These are phyloP conservation scores for Colletotrichum sp. DNA, from an alignment of 2,329 filamentous ascomycete species.

Conservation along the genomic window DNA sequence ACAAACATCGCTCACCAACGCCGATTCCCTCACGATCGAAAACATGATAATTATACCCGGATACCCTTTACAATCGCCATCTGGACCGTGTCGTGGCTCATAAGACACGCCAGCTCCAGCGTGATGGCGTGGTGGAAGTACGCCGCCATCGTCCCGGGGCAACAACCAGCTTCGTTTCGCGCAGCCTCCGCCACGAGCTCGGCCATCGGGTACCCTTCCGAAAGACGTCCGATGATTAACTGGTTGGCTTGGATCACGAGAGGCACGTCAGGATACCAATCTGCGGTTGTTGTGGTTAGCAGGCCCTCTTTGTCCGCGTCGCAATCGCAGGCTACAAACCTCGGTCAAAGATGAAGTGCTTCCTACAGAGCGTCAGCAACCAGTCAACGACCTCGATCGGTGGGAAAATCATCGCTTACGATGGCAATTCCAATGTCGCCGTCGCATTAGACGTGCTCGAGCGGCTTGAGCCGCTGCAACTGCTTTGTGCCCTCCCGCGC, in stretches of 20 bases:
- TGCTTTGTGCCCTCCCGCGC: constrained; percentile 16
- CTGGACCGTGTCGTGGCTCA: constrained; percentile 14
- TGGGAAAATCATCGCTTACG: neutral
- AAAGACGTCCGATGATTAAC: constrained; percentile 15
- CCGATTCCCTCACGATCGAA: neutral
- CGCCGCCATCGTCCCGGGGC: constrained; percentile 14
- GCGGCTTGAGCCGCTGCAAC: constrained; percentile 8
- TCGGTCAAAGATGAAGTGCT: constrained; percentile 17
- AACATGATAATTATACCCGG: neutral
- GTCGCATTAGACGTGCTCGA: neutral
- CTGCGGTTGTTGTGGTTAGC: neutral
- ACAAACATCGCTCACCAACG: neutral
- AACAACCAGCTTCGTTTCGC: constrained; percentile 12
- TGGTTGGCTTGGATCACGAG: constrained; percentile 20
- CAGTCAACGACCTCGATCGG: neutral
- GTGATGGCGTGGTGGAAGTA: constrained; percentile 17
- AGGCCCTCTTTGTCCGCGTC: neutral
- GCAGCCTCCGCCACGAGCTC: constrained; percentile 13
- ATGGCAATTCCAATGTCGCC: neutral
- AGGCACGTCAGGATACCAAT: constrained; percentile 16
- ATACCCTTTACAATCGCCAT: constrained; percentile 14
- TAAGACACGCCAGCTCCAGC: constrained; percentile 15
- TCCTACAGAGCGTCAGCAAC: neutral
- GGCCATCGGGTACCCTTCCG: neutral
- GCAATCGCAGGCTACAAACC: neutral